Evolutionary conservation across 108 stramenopile species (phyloP).

Genomic region (Fragilaria crotonensis): DNA sequence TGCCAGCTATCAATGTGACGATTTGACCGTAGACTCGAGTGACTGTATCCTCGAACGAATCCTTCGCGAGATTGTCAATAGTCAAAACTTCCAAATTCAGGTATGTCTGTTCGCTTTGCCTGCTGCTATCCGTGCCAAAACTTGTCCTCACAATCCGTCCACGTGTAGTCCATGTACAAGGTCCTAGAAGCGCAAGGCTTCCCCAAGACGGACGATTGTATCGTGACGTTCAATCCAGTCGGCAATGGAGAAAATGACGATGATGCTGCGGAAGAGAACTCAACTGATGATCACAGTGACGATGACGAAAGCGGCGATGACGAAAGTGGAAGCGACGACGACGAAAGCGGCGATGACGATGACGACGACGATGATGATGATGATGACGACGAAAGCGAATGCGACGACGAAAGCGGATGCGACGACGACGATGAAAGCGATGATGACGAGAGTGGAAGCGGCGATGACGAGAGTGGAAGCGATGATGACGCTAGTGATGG

Average conservation of each 20-base stretch:
- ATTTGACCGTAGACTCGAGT: constrained; percentile 24
- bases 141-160: not conserved
- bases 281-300: not conserved
- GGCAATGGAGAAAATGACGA: not conserved
- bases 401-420: not conserved
- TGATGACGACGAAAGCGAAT: not conserved
- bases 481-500: not conserved
- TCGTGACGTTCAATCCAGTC: constrained; percentile 5
- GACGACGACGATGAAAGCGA: not conserved
- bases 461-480: not conserved
- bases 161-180: constrained; percentile 33
- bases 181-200: constrained; percentile 34
- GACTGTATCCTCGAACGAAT: constrained; percentile 45
- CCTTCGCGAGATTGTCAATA: constrained; percentile 57
- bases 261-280: not conserved
- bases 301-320: not conserved
- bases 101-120: not conserved
- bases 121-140: not conserved
- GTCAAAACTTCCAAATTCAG: constrained; percentile 81
- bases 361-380: not conserved
- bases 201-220: constrained; percentile 39
- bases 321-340: not conserved
- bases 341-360: not conserved
- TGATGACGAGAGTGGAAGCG: not conserved
- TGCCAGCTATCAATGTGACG: constrained; percentile 31